Evolutionary conservation across 306 rosid species (phyloP), one percentile per base, ranked within the genome.

Genomic region (Ammopiptanthus mongolicus): DNA sequence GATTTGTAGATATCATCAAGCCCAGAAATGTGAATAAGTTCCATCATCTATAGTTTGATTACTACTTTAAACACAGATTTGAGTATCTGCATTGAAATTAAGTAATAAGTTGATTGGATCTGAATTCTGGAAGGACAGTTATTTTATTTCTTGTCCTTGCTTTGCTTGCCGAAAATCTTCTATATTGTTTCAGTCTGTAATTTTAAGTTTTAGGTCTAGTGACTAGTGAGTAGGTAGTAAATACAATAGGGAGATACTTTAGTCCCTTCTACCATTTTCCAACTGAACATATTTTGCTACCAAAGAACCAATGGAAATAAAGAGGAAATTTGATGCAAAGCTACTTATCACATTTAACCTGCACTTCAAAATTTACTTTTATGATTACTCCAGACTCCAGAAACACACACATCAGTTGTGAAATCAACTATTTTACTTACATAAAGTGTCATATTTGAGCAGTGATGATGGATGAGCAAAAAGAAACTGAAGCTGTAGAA

Each of bases 391-490:
- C 9, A 51, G 12, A 66, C 22, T 66, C 15, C 15, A 36, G n/a
- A 63, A 8, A 71, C 14, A 64, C 64, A 61, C n/a, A 55, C 51
- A 56, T 14, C 21, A 39, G 6, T 12, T 48, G 19, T 50, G 55
- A 81, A 74, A 72, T 5, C 25, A 31, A 44, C 42, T 2, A 33
- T 66, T 70, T 8, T 70, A 75, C 82, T 86, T 56, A 87, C 69
- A 5, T 76, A 18, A 55, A 25, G n/a, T 73, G 37, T 70, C 42
- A 37, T 61, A 41, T 78, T 69, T 78, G 65, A 51, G 22, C 87
- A 92, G 98, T 92, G 67, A 52, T 90, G 89, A 92, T 92, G 96
- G 98, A 92, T 86, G 98, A 90, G 71, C 94, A 87, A 80, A 88
- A 78, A 53, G 98, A 92, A 76, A 78, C 77, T 12, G 92, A 90